Conservation (phyloP, 169 alveolate genomes). For the Plasmodium inui region DNA sequence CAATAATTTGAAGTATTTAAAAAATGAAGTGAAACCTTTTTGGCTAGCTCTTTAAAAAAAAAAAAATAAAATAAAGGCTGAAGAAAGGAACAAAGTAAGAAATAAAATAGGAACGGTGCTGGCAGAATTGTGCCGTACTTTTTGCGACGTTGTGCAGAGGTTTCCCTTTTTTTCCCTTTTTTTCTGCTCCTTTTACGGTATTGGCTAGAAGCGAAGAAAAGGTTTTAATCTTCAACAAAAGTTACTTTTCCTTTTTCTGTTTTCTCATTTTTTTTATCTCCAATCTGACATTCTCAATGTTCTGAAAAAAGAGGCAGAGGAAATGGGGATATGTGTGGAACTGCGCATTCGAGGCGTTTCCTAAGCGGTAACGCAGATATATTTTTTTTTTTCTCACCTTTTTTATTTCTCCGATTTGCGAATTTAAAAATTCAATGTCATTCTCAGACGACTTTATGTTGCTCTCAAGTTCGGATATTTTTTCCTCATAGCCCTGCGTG, state of each 20-base stretch:
- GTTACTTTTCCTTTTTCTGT: conserved; percentile 50
- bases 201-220: background rate
- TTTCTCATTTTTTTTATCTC: conserved; percentile 71
- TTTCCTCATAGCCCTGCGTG: conserved; percentile 37
- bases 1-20: background rate
- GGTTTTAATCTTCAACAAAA: background rate
- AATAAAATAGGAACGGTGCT: background rate
- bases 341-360: background rate
- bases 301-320: conserved; percentile 1
- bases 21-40: background rate
- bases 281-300: conserved; percentile 40
- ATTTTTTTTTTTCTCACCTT: conserved; percentile 33
- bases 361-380: background rate
- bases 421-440: conserved; percentile 69
- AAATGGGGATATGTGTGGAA: background rate
- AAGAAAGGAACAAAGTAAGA: background rate
- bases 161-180: background rate
- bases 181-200: background rate
- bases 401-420: conserved; percentile 65
- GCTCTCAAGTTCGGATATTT: conserved; percentile 26
- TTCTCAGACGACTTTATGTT: conserved; percentile 49
- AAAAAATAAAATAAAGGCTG: conserved; percentile 8
- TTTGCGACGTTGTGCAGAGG: background rate
- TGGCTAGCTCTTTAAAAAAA: conserved; percentile 4
- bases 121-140: background rate